These are phyloP conservation scores for Caloboletus firmus DNA, from an alignment of 1,284 basidiomycete genomes.

Conservation along the genomic window DNA sequence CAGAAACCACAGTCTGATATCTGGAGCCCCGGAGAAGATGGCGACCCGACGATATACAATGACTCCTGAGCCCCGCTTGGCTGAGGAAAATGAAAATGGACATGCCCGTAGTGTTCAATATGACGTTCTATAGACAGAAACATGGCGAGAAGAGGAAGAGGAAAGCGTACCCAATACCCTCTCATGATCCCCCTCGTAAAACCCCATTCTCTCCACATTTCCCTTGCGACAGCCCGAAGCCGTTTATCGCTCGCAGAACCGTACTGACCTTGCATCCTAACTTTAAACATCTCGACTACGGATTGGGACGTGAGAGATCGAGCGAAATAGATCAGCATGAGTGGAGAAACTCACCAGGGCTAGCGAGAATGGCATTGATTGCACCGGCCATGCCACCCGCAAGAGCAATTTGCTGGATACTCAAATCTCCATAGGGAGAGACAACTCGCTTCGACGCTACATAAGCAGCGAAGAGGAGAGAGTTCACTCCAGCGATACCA, in stretches of 20 bases:
- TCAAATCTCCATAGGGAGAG: conserved; percentile 84
- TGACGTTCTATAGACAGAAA: not conserved
- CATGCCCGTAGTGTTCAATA: not conserved
- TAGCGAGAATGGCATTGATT: conserved; percentile 83
- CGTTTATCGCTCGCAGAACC: conserved; percentile 75
- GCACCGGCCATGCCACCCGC: conserved; percentile 93
- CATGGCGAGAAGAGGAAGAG: not conserved
- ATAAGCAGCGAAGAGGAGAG: conserved; percentile 91
- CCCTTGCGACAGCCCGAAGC: conserved; percentile 65
- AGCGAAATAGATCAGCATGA: not conserved
- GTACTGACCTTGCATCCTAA: conserved; percentile 97
- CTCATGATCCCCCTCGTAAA: conserved; percentile 89
- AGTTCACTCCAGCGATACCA: conserved; percentile 97
- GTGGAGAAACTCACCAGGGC: conserved; percentile 61
- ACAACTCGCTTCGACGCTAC: conserved; percentile 78
- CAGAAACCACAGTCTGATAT: not conserved
- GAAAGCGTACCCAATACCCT: conserved; percentile 82
- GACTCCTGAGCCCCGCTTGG: not conserved
- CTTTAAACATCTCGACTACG: conserved; percentile 86
- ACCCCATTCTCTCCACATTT: conserved; percentile 87
- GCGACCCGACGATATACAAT: not conserved
- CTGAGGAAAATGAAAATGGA: not conserved
- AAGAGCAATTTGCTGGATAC: conserved; percentile 74
- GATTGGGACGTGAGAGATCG: not conserved
- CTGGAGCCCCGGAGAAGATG: not conserved